phyloP scores from a whole-genome alignment of 2,329 filamentous ascomycete species.

The Aureobasidium sp. region DNA sequence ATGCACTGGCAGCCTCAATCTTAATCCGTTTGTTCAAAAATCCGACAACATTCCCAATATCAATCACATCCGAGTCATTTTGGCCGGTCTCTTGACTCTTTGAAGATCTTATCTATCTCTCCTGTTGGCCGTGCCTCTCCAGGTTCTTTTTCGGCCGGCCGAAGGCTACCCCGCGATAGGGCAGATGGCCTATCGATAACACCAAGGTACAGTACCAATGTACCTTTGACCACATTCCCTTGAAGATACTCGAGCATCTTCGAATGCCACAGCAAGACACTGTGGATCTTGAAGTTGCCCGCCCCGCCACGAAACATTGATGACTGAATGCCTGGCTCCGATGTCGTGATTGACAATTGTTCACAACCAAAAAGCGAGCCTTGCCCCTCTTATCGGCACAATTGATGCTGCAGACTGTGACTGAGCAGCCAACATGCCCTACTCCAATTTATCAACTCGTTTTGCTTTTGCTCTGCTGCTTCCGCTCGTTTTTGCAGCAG shows the following conservation, averaged over 20 bases:
- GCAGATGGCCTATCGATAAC: conserved; percentile 8
- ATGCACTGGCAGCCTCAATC: too few species aligned
- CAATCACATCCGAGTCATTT: background rate
- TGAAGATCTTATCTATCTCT: background rate
- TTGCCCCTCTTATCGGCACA: background rate
- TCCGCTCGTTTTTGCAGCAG: background rate
- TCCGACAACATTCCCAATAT: background rate
- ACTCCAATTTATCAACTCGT: background rate
- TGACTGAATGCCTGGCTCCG: background rate
- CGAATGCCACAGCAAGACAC: background rate
- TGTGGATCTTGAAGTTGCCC: background rate
- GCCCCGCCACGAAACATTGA: background rate
- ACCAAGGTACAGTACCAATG: background rate
- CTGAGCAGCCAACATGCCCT: background rate
- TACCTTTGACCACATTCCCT: background rate
- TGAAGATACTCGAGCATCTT: too few species aligned
- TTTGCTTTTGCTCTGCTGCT: background rate
- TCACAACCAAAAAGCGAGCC: background rate
- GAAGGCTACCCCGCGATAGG: conserved; percentile 13
- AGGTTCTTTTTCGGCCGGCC: background rate
- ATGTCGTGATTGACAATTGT: background rate
- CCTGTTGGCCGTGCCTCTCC: background rate
- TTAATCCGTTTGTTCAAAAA: too few species aligned
- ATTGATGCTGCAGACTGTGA: too few species aligned
- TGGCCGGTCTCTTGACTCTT: background rate